A percentile compares a stretch with the other conserved stretches of the same genome.
phyloP scores from a whole-genome alignment of 352 stramenopile species.

The Globisporangium mamillatum region DNA sequence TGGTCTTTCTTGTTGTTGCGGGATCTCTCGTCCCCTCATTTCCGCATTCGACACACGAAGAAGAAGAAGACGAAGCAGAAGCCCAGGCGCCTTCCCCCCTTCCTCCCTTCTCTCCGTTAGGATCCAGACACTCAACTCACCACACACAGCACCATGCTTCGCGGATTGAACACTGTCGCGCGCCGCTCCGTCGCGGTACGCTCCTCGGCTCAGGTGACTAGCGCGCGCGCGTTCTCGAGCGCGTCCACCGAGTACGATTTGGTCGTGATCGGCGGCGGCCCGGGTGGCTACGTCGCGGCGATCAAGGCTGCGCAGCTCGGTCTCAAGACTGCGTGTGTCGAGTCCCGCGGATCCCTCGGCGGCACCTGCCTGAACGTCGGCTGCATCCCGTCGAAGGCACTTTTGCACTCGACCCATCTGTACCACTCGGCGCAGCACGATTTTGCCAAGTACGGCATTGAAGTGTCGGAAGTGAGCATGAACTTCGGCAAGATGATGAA shows the following conservation, averaged over 20 bases:
- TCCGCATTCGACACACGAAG: conserved; percentile 7
- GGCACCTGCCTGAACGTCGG: conserved; percentile 99
- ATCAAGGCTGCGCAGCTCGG: conserved; percentile 98
- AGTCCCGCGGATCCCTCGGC: conserved; percentile 94
- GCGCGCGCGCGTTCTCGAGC: conserved; percentile 50
- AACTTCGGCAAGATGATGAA: conserved; percentile 97
- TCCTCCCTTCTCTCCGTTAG: background rate
- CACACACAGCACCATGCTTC: conserved; percentile 28
- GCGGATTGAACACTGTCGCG: conserved; percentile 28
- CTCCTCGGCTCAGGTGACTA: conserved; percentile 17
- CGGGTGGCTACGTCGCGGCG: conserved; percentile 97
- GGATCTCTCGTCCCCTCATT: conserved; percentile 20
- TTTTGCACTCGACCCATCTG: conserved; percentile 95
- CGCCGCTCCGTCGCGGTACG: conserved; percentile 34
- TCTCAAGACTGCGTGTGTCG: conserved; percentile 97
- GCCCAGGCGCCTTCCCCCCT: background rate
- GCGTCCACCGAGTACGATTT: conserved; percentile 68
- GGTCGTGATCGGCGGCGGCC: conserved; percentile 93
- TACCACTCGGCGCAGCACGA: conserved; percentile 96
- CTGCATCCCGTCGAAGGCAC: conserved; percentile 98
- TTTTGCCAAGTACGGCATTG: conserved; percentile 96
- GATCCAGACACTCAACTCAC: background rate
- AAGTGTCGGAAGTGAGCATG: conserved; percentile 86
- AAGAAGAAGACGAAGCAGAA: conserved; percentile 2
- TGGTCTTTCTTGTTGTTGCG: background rate